Evolutionary conservation across 768 basidiomycete species (phyloP).

Genomic region (Rhizopogon vesiculosus): DNA sequence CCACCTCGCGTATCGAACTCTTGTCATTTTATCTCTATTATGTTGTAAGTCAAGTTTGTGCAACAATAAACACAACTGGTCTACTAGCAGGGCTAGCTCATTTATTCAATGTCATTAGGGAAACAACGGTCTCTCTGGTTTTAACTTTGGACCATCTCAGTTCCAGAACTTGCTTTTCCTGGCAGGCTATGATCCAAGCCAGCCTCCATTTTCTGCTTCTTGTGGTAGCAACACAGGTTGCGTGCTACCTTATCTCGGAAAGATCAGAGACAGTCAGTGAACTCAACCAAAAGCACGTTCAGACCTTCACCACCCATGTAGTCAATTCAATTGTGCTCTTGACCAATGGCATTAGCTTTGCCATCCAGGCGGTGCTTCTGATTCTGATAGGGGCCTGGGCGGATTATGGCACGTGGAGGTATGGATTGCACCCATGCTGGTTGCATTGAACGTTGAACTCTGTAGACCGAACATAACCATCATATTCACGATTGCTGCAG

Average conservation of each 20-base stretch:
- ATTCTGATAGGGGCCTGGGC: constrained; percentile 73
- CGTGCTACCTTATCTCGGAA: constrained; percentile 63
- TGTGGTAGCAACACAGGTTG: constrained; percentile 50
- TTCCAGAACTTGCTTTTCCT: constrained; percentile 71
- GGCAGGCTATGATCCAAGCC: constrained; percentile 67
- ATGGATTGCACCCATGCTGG: not conserved
- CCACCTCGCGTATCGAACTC: constrained; percentile 46
- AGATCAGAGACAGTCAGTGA: constrained; percentile 51
- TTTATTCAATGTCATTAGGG: constrained; percentile 30
- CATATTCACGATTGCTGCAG: constrained; percentile 61
- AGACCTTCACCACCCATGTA: constrained; percentile 16
- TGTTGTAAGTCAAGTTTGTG: constrained; percentile 24
- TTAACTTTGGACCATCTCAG: constrained; percentile 72
- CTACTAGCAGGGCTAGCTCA: not conserved
- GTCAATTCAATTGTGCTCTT: constrained; percentile 76
- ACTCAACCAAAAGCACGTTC: too few relatives aligned
- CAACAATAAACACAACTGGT: not conserved
- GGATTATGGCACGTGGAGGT: constrained; percentile 81
- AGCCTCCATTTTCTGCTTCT: constrained; percentile 46
- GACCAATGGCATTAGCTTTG: constrained; percentile 78
- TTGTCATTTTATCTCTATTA: constrained; percentile 63
- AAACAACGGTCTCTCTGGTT: constrained; percentile 63
- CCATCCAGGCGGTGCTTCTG: constrained; percentile 65
- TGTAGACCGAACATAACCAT: constrained; percentile 71
- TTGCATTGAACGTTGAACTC: constrained; percentile 1